A percentile compares a stretch with the other conserved stretches of the same genome.
Evolutionary conservation across 495 filamentous ascomycete genomes (phyloP).

Genomic region (Penicillium parvum): DNA sequence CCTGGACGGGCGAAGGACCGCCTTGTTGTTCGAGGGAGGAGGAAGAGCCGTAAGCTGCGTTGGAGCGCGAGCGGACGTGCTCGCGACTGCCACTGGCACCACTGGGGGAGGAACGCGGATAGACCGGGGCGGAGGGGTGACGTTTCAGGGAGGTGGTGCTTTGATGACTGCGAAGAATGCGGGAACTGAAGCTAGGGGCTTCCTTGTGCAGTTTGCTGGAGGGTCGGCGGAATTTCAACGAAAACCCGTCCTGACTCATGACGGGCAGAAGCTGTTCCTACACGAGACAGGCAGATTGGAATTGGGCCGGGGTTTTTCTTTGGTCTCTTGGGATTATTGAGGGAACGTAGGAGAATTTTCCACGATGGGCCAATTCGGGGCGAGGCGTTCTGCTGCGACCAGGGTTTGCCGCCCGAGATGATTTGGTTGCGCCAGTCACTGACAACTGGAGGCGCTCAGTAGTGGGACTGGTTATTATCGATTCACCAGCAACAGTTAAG

Average conservation of each 20-base stretch:
- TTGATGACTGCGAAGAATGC: slow-evolving; percentile 44
- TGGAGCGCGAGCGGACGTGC: slow-evolving; percentile 46
- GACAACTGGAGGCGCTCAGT: no score
- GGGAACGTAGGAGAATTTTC: slow-evolving; percentile 17
- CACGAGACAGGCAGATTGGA: slow-evolving; percentile 28
- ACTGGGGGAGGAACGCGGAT: slow-evolving; percentile 40
- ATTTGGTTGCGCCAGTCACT: no score
- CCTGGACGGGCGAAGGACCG: slow-evolving; percentile 46
- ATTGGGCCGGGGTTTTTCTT: slow-evolving; percentile 33
- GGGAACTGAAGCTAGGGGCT: slow-evolving; percentile 39
- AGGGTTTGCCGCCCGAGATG: slow-evolving; percentile 1
- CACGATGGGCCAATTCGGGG: slow-evolving; percentile 12
- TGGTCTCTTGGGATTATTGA: slow-evolving; percentile 17
- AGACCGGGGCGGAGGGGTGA: slow-evolving; percentile 65
- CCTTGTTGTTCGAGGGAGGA: slow-evolving; percentile 48
- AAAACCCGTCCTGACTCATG: slow-evolving; percentile 46
- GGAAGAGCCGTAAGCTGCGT: slow-evolving; percentile 47
- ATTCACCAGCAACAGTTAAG: no score
- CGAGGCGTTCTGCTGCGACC: slow-evolving; percentile 2
- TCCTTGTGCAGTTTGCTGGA: slow-evolving; percentile 50
- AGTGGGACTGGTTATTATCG: no score
- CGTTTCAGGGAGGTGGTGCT: slow-evolving; percentile 54
- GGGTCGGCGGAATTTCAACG: slow-evolving; percentile 44
- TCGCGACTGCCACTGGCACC: slow-evolving; percentile 41
- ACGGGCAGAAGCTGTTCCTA: slow-evolving; percentile 24